Evolutionary conservation across 805 yeast species (phyloP).

Genomic region (Yarrowia sp.): DNA sequence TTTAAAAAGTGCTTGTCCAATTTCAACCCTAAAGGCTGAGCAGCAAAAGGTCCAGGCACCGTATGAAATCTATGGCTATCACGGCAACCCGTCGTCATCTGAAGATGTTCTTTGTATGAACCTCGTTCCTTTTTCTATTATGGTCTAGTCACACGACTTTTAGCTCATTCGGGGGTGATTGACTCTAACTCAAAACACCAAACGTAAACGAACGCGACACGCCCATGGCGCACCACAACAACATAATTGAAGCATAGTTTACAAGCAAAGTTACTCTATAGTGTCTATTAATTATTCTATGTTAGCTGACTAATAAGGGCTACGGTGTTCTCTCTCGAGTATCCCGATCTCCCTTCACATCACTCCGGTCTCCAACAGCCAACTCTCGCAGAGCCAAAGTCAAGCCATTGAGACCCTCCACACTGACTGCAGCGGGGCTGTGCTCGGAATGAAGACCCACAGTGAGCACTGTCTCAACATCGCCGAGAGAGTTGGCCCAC

Average conservation of each 20-base stretch:
- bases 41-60: too few relatives aligned
- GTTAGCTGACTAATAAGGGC: neutral
- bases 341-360: slow-evolving; percentile 3
- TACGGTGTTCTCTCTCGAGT: neutral
- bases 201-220: slow-evolving; percentile 15
- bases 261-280: neutral
- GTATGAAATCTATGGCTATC: too few relatives aligned
- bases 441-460: slow-evolving; percentile 24
- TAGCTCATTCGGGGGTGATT: slow-evolving; percentile 1
- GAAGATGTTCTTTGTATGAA: too few relatives aligned
- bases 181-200: slow-evolving; percentile 3
- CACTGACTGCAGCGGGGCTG: slow-evolving; percentile 13
- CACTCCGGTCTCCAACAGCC: slow-evolving; percentile 16
- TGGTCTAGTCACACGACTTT: neutral
- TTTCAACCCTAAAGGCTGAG: too few relatives aligned
- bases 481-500: slow-evolving; percentile 24
- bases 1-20: too few relatives aligned
- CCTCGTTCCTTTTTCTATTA: too few relatives aligned
- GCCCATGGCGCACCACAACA: neutral
- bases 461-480: slow-evolving; percentile 17
- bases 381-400: slow-evolving; percentile 17
- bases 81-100: too few relatives aligned
- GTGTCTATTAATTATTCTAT: slow-evolving; percentile 9
- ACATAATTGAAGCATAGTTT: neutral
- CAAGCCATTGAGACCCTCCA: slow-evolving; percentile 24